Base-by-base conservation (phyloP, 345 rosid genomes). In the Mallotus nudiflorus region DNA sequence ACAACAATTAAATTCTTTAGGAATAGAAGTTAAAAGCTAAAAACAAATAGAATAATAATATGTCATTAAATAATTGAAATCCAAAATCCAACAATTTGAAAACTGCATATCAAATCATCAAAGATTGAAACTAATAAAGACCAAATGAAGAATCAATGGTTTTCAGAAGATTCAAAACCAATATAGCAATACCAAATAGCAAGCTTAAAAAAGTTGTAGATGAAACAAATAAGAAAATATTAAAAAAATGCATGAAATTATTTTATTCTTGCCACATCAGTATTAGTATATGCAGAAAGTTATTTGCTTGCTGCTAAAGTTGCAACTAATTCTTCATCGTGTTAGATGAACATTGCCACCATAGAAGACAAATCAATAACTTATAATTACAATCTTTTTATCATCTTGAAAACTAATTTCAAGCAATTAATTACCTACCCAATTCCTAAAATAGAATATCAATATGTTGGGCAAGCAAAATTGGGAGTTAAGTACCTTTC, bases 241-340 rank as follows among this genome's bases (percentile, higher is more conserved):
- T 14, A 22, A n/a, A 14, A 7, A 11, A 13, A 27, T 7, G 29
- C 68, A 31, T 27, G 53, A 59, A 50, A 9, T 62, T n/a, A n/a
- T n/a, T n/a, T n/a, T 54, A 35, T 42, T 37, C 85, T 90, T 75
- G 92, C 99, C 92, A 12, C 80, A 77, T 88, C 89, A 42, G 79
- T 66, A 75, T 88, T 87, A 11, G 78, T 70, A 46, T 89, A 90
- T 35, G 65, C 67, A 8, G 84, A 85, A 46, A 61, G 73, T 31
- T 83, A 91, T 82, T 89, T 96, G 83, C 94, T 82, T 75, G 98
- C 97, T 61, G 90, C 90, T 78, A 88, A 72, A 35, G 98, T 96
- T 35, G 88, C 87, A 67, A 92, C 89, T 31, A 89, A 74, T 67
- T 92, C 97, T 85, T 92, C 98, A 74, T 97, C 99, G 98, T 96